Evolutionary conservation across 345 rosid species (phyloP).

Genomic region (Eucalyptus grandis): DNA sequence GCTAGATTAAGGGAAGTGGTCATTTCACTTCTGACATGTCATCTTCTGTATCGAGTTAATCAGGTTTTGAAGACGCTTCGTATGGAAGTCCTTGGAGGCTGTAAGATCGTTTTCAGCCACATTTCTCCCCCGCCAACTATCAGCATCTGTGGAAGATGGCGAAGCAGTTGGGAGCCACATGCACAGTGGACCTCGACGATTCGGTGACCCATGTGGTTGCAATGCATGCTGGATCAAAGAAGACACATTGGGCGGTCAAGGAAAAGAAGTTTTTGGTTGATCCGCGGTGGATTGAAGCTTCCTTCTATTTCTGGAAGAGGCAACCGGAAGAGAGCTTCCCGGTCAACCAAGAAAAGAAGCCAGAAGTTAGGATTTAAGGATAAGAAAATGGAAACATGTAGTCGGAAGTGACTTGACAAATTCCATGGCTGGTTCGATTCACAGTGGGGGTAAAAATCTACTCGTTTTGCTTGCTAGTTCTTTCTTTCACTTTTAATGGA

Average conservation of each 20-base stretch:
- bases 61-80: slow-evolving; percentile 46
- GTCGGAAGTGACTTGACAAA: not conserved
- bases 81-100: slow-evolving; percentile 46
- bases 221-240: slow-evolving; percentile 34
- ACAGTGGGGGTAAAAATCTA: not conserved
- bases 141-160: slow-evolving; percentile 80
- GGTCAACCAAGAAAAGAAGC: not conserved
- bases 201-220: slow-evolving; percentile 50
- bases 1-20: not conserved
- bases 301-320: slow-evolving; percentile 40
- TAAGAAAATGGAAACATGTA: not conserved
- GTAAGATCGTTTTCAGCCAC: slow-evolving; percentile 63
- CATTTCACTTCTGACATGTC: not conserved
- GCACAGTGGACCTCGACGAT: slow-evolving; percentile 20
- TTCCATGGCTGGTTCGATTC: not conserved
- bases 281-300: slow-evolving; percentile 53
- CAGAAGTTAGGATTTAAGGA: not conserved
- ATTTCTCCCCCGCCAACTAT: slow-evolving; percentile 15
- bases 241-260: slow-evolving; percentile 46
- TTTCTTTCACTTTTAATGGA: not conserved
- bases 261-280: slow-evolving; percentile 37
- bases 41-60: not conserved
- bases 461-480: not conserved
- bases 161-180: slow-evolving; percentile 45
- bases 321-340: slow-evolving; percentile 35